These are phyloP conservation scores for Fusarium nanum DNA, from an alignment of 2,329 filamentous ascomycete species.

Conservation along the genomic window DNA sequence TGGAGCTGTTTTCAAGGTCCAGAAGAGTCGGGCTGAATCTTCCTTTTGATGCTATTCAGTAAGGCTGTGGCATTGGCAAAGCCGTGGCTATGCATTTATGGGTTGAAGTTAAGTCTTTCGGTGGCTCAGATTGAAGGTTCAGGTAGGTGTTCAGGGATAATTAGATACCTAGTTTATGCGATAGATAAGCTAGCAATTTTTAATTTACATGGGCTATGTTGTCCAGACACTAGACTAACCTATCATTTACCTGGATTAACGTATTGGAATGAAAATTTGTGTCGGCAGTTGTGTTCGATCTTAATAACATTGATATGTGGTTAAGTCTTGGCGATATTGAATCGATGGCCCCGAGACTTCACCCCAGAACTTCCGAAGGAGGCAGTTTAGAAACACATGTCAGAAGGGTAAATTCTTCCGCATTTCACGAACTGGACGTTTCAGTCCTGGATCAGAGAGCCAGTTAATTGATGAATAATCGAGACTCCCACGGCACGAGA, in stretches of 20 bases:
- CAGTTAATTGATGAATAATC: conserved; percentile 20
- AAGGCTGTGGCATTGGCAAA: neutral
- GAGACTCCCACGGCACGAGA: conserved; percentile 24
- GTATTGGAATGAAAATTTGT: neutral
- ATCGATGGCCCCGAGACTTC: neutral
- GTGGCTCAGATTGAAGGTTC: conserved; percentile 17
- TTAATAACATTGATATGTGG: neutral
- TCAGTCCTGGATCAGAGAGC: conserved; percentile 8
- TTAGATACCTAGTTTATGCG: conserved; percentile 2
- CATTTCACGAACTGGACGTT: conserved; percentile 17
- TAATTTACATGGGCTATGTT: conserved; percentile 16
- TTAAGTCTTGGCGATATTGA: conserved; percentile 1
- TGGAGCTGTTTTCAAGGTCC: conserved; percentile 18
- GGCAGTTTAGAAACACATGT: neutral
- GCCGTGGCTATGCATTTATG: conserved; percentile 10
- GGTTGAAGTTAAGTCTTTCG: conserved; percentile 13
- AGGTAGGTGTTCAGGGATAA: conserved; percentile 17
- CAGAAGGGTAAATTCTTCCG: neutral
- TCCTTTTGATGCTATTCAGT: neutral
- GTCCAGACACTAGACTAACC: neutral
- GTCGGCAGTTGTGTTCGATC: conserved; percentile 5
- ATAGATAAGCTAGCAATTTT: neutral
- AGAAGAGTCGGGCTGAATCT: conserved; percentile 1
- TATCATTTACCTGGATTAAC: neutral
- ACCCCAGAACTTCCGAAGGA: neutral